These are phyloP conservation scores for Paecilomyces formosus DNA, from an alignment of 2,329 filamentous ascomycete genomes.

Conservation along the genomic window DNA sequence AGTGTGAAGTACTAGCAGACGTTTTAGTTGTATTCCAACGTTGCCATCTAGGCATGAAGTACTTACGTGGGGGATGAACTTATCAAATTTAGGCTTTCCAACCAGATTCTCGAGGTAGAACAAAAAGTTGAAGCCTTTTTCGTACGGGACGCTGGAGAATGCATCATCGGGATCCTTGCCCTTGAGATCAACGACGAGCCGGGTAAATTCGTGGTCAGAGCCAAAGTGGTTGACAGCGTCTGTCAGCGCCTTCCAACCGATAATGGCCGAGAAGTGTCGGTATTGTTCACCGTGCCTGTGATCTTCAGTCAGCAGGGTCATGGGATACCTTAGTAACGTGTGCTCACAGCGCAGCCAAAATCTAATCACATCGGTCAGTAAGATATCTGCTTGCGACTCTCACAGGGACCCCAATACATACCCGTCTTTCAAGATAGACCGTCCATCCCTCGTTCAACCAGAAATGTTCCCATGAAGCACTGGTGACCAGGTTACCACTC, in stretches of 20 bases:
- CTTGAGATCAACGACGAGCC: slow-evolving; percentile 78
- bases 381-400: not conserved
- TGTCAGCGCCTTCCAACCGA: slow-evolving; percentile 85
- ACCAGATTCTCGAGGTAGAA: slow-evolving; percentile 84
- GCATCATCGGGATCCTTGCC: slow-evolving; percentile 92
- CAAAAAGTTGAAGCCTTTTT: slow-evolving; percentile 93
- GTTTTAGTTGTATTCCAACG: slow-evolving; percentile 4
- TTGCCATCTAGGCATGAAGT: not conserved
- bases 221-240: slow-evolving; percentile 75
- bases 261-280: slow-evolving; percentile 90
- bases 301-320: not conserved
- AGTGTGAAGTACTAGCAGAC: slow-evolving; percentile 64
- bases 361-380: slow-evolving; percentile 22
- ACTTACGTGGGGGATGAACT: slow-evolving; percentile 73
- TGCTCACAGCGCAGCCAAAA: slow-evolving; percentile 33
- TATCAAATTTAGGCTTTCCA: slow-evolving; percentile 80
- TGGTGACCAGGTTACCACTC: slow-evolving; percentile 69
- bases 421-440: slow-evolving; percentile 79
- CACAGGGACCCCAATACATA: slow-evolving; percentile 13
- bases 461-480: slow-evolving; percentile 47
- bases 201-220: slow-evolving; percentile 83
- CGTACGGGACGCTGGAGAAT: slow-evolving; percentile 87
- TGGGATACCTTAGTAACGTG: not conserved
- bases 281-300: slow-evolving; percentile 70
- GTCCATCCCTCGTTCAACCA: slow-evolving; percentile 80